phyloP scores from a whole-genome alignment of 192 early-diverging fungal genomes.

The Geosiphon pyriformis region DNA sequence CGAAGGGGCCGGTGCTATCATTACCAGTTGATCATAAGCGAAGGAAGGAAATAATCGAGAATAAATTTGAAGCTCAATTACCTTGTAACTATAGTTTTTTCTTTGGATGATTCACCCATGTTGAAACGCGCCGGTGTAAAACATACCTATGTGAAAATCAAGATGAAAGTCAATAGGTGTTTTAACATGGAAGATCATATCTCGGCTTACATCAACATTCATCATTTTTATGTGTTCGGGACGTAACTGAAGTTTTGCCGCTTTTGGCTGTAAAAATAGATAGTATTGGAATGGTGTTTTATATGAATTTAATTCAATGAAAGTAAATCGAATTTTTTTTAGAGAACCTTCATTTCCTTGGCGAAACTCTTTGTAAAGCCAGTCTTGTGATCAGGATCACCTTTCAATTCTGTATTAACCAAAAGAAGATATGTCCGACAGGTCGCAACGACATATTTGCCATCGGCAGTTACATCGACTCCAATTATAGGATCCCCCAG shows the following conservation, averaged over 20 bases:
- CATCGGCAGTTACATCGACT: conserved; percentile 84
- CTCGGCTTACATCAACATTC: conserved; percentile 35
- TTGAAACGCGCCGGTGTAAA: conserved; percentile 93
- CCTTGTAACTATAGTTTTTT: conserved; percentile 80
- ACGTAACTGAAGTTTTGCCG: conserved; percentile 70
- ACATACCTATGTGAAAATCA: conserved; percentile 32
- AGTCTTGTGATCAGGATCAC: conserved; percentile 41
- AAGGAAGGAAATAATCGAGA: not conserved
- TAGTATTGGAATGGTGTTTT: not conserved
- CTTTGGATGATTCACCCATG: conserved; percentile 59
- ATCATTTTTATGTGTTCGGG: conserved; percentile 87
- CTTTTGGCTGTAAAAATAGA: conserved; percentile 34
- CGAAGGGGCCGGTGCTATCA: conserved; percentile 72
- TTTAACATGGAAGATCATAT: not conserved
- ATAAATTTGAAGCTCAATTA: too few species aligned
- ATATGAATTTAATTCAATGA: not conserved
- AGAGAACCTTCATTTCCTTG: conserved; percentile 52
- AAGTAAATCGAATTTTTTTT: not conserved
- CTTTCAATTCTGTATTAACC: conserved; percentile 62
- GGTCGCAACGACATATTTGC: conserved; percentile 82
- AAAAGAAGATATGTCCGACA: conserved; percentile 81
- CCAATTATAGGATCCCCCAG: conserved; percentile 84
- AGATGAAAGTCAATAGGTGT: not conserved
- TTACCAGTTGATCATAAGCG: not conserved
- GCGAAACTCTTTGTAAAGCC: conserved; percentile 70